Conservation (phyloP, 1,139 yeast species). For the Geotrichum restrictum region DNA sequence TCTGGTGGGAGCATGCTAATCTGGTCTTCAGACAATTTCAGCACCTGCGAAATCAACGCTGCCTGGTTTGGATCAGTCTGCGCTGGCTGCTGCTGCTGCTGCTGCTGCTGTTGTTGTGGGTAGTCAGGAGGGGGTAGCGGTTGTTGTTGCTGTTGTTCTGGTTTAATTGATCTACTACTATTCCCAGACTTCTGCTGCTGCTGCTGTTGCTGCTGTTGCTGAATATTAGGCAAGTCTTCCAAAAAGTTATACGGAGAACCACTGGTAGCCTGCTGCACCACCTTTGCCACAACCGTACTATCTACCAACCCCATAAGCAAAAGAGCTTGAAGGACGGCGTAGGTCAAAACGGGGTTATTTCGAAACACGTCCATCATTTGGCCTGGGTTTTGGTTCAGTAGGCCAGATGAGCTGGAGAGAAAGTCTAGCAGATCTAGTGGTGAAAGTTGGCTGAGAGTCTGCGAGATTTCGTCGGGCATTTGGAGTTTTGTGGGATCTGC, state of each 20-base stretch:
- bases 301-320: constrained; percentile 56
- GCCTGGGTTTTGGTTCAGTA: constrained; percentile 60
- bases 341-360: constrained; percentile 73
- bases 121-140: background rate
- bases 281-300: constrained; percentile 50
- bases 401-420: constrained; percentile 58
- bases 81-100: constrained; percentile 1
- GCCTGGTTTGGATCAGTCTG: constrained; percentile 29
- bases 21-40: constrained; percentile 61
- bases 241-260: constrained; percentile 4
- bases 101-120: constrained; percentile 1
- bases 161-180: too few species aligned
- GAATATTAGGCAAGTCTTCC: constrained; percentile 4
- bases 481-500: constrained; percentile 39
- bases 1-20: constrained; percentile 56
- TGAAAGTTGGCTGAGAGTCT: constrained; percentile 54
- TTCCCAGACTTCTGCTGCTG: background rate
- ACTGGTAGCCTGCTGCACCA: constrained; percentile 28
- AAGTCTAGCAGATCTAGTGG: constrained; percentile 53
- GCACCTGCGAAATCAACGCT: constrained; percentile 46
- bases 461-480: constrained; percentile 61
- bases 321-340: constrained; percentile 75
- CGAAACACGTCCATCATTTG: constrained; percentile 61
- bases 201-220: background rate
- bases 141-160: background rate